phyloP scores from a whole-genome alignment of 2,329 filamentous ascomycete genomes.

The Aspergillus hortae region DNA sequence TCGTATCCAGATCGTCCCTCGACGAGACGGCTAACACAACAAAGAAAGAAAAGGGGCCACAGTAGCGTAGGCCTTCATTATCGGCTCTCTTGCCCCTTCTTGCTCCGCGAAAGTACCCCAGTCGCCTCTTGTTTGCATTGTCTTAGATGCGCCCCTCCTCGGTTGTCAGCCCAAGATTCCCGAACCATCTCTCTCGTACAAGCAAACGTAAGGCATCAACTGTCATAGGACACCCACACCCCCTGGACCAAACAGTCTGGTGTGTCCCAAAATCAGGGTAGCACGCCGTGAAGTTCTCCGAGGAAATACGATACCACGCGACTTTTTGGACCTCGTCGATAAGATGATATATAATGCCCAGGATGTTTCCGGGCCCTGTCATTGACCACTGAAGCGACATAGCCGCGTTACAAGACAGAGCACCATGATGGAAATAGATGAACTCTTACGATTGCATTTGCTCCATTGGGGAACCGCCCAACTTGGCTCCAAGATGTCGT shows the following conservation, averaged over 20 bases:
- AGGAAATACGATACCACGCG: neutral
- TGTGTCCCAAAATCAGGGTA: neutral
- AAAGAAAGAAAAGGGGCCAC: no score
- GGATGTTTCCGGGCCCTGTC: neutral
- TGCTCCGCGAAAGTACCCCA: no score
- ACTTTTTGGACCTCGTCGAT: neutral
- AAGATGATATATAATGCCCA: neutral
- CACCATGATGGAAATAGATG: neutral
- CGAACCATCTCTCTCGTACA: neutral
- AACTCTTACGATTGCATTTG: neutral
- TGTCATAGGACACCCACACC: neutral
- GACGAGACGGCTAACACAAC: no score
- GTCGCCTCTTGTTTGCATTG: no score
- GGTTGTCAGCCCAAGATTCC: neutral
- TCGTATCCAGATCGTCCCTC: no score
- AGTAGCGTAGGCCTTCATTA: no score
- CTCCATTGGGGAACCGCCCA: neutral
- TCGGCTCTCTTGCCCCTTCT: no score
- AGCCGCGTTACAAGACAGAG: neutral
- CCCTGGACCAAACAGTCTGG: constrained; percentile 1
- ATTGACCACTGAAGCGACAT: neutral
- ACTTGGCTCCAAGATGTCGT: neutral
- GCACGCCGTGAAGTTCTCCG: neutral
- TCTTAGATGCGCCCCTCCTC: neutral
- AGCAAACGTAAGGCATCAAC: constrained; percentile 1